A percentile compares a stretch with the other conserved stretches of the same genome.
These are phyloP conservation scores for Leucosporidium scottii DNA, from an alignment of 768 basidiomycete species.

Conservation along the genomic window DNA sequence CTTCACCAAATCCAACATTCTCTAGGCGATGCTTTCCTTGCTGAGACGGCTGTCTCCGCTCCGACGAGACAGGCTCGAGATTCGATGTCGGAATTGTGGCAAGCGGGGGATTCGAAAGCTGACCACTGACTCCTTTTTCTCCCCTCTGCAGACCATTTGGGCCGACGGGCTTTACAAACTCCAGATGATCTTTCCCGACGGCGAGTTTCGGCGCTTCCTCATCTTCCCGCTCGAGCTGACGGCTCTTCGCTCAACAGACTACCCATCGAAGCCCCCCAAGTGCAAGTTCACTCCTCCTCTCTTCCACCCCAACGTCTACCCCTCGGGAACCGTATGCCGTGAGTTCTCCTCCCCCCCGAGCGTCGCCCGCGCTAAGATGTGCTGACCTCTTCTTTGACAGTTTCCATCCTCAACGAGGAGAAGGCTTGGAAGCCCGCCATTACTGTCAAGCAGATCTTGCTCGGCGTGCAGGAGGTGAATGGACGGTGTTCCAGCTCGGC, in stretches of 20 bases:
- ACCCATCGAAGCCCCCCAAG: constrained; percentile 90
- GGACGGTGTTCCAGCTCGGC: too few species aligned
- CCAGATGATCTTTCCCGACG: constrained; percentile 81
- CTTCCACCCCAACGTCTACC: constrained; percentile 98
- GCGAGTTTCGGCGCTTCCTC: constrained; percentile 45
- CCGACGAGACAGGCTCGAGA: too few species aligned
- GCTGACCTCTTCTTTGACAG: constrained; percentile 46
- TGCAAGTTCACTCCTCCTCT: constrained; percentile 64
- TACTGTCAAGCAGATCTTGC: constrained; percentile 97
- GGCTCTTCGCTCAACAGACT: constrained; percentile 52
- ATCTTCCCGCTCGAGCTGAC: neutral
- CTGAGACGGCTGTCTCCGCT: too few species aligned
- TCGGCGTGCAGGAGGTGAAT: constrained; percentile 76
- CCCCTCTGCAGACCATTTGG: constrained; percentile 74
- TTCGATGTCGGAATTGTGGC: too few species aligned
- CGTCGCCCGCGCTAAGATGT: too few species aligned
- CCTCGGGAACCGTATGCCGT: constrained; percentile 92
- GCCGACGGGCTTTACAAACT: constrained; percentile 86
- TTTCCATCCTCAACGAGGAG: constrained; percentile 96
- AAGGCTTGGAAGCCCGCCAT: constrained; percentile 83
- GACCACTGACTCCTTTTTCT: neutral
- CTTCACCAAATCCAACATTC: too few species aligned
- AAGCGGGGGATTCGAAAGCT: too few species aligned
- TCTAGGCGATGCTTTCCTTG: too few species aligned
- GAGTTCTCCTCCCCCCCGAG: constrained; percentile 83